phyloP scores from a whole-genome alignment of 179 eudicot species.

The Silene coronaria region DNA sequence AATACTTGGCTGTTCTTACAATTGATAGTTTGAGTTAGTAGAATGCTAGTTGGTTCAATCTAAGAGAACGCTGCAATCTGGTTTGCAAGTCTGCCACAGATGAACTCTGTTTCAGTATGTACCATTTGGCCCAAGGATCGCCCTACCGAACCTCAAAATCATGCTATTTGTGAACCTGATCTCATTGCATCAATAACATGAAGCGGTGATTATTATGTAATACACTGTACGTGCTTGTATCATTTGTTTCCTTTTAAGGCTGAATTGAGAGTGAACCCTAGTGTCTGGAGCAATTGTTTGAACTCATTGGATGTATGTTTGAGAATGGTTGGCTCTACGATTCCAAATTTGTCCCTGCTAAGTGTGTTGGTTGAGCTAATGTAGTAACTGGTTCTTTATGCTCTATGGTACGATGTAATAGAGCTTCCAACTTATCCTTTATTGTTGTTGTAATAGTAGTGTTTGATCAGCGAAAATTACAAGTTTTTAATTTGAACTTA shows the following conservation, averaged over 20 bases:
- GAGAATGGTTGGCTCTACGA: not conserved
- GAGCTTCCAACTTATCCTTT: not conserved
- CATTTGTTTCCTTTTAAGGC: not conserved
- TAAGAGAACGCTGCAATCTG: not conserved
- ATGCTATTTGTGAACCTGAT: not conserved
- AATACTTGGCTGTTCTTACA: not conserved
- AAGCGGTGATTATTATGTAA: not conserved
- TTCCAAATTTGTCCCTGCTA: not conserved
- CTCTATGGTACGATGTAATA: not conserved
- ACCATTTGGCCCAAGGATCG: not conserved
- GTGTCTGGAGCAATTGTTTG: not conserved
- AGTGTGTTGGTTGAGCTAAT: not conserved
- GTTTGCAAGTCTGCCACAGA: not conserved
- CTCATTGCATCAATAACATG: not conserved
- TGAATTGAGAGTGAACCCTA: not conserved
- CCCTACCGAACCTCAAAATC: not conserved
- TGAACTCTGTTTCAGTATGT: not conserved
- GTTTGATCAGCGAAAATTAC: not conserved
- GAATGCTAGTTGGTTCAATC: not conserved
- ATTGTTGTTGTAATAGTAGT: not conserved
- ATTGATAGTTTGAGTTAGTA: not conserved
- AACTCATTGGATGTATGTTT: not conserved
- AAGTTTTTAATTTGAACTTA: slow-evolving; percentile 6
- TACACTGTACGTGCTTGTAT: not conserved
- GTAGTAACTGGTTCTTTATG: not conserved